Percentiles rank a stretch among this genome's conserved stretches.
Conservation (phyloP, 768 basidiomycete genomes). For the Tylopilus plumbeoviolaceoides region DNA sequence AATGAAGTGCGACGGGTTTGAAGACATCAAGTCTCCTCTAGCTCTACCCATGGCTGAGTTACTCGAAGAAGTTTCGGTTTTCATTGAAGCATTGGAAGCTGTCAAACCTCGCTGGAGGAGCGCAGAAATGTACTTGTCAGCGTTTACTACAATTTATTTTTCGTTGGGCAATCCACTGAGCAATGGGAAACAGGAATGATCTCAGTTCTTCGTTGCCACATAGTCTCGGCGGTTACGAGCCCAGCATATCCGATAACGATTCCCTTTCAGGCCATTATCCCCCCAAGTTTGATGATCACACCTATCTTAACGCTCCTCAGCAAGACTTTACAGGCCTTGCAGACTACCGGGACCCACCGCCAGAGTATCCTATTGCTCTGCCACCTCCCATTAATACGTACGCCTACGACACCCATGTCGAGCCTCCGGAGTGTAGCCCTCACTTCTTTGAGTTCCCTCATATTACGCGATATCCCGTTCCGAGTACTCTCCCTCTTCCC, state of each 20-base stretch:
- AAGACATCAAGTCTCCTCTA: conserved; percentile 31
- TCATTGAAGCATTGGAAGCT: conserved; percentile 26
- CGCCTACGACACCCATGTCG: conserved; percentile 8
- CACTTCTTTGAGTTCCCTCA: conserved; percentile 29
- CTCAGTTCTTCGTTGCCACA: conserved; percentile 28
- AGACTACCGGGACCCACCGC: conserved; percentile 12
- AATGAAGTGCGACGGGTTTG: conserved; percentile 16
- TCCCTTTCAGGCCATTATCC: conserved; percentile 1
- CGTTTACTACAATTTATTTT: conserved; percentile 1
- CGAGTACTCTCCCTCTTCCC: conserved; percentile 17
- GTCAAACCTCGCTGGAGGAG: conserved; percentile 29
- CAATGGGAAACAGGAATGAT: conserved; percentile 22
- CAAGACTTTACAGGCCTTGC: conserved; percentile 15
- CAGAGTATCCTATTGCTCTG: conserved; percentile 12
- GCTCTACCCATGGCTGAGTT: conserved; percentile 28
- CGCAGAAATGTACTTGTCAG: conserved; percentile 36
- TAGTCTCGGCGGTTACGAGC: conserved; percentile 21
- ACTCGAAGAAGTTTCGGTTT: conserved; percentile 27
- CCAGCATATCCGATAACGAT: conserved; percentile 12
- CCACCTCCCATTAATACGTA: conserved; percentile 9
- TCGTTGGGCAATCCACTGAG: conserved; percentile 33
- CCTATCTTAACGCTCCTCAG: conserved; percentile 3
- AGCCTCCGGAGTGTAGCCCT: conserved; percentile 10
- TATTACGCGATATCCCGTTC: conserved; percentile 25
- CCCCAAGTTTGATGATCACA: conserved; percentile 8